phyloP scores from a whole-genome alignment of 208 protist species.

The Crithidia brevicula region DNA sequence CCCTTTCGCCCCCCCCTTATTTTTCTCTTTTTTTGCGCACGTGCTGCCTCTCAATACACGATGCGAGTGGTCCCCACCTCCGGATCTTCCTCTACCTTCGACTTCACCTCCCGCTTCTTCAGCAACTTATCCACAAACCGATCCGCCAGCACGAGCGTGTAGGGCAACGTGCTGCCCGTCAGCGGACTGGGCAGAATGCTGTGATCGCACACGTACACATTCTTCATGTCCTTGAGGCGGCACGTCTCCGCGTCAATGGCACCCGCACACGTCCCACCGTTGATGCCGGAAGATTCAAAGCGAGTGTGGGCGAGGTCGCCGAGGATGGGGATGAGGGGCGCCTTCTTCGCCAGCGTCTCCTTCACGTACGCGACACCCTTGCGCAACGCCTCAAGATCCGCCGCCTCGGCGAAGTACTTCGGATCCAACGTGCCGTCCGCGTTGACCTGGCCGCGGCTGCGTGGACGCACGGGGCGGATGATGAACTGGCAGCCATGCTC shows the following conservation, averaged over 20 bases:
- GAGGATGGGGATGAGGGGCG: constrained; percentile 48
- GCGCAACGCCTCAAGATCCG: constrained; percentile 49
- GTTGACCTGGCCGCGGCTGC: constrained; percentile 60
- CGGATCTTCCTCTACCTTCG: constrained; percentile 43
- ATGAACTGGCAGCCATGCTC: constrained; percentile 82
- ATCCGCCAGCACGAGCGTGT: constrained; percentile 71
- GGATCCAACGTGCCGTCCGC: constrained; percentile 69
- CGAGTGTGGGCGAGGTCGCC: constrained; percentile 50
- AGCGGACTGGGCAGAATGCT: constrained; percentile 66
- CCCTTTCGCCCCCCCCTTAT: background rate
- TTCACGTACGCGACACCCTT: constrained; percentile 65
- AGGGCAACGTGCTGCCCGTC: constrained; percentile 61
- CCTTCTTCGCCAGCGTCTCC: constrained; percentile 50
- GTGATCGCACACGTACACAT: constrained; percentile 81
- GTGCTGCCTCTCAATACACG: constrained; percentile 77
- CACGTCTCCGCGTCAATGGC: constrained; percentile 62
- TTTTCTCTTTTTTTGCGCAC: too few species aligned
- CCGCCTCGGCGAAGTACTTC: constrained; percentile 58
- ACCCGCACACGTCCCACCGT: constrained; percentile 60
- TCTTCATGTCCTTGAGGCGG: constrained; percentile 54
- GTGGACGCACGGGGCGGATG: constrained; percentile 63
- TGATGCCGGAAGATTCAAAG: constrained; percentile 70
- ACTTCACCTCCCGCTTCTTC: constrained; percentile 41
- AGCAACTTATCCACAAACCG: constrained; percentile 68
- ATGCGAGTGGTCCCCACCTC: constrained; percentile 47